Evolutionary conservation across 106 monocot genomes (phyloP), one percentile per base, ranked within the genome.

Genomic region (Dendrobium officinale): DNA sequence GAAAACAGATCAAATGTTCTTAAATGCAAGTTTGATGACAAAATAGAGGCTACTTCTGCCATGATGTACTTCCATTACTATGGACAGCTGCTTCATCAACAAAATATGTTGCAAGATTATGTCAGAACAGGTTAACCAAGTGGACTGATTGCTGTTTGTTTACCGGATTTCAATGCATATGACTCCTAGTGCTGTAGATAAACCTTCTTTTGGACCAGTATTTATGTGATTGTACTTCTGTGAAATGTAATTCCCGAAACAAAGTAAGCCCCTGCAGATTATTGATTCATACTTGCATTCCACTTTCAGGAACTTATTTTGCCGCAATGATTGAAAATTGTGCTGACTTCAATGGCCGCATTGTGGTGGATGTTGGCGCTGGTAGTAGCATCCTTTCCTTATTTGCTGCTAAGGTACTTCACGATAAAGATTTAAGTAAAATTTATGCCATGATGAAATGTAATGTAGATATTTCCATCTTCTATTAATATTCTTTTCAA

Each of bases 281-380:
- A 58, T 58, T 4, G 17, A 58, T 2, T 58, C 6, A 45, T 45
- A 45, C 45, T 45, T 45, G 45, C 45, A 58, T 58, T 78, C 15
- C 9, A 27, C 27, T 45, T 75, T 27, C 80, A 96, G 96, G 96
- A 88, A 92, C 94, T 20, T 96, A 96, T 86, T 94, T 87, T 86
- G 92, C 96, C 78, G 92, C 96, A 67, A 92, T 96, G 6, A 86
- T 96, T 33, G 96, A 96, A 79, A 96, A 94, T 59, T 84, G 83
- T 84, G 79, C 80, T 45, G 92, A 92, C 78, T 94, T 96, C 84
- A 72, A 84, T 77, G 96, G 88, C 4, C 93, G 90, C 73, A 89
- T 96, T 84, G 96, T 96, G 56, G 96, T 96, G 80, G 96, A 96
- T 90, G 96, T 96, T 90, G 96, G 96, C 82, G 96, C 96, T 84